Conservation (phyloP, 2,329 filamentous ascomycete species). For the Lasiodiplodia gonubiensis region DNA sequence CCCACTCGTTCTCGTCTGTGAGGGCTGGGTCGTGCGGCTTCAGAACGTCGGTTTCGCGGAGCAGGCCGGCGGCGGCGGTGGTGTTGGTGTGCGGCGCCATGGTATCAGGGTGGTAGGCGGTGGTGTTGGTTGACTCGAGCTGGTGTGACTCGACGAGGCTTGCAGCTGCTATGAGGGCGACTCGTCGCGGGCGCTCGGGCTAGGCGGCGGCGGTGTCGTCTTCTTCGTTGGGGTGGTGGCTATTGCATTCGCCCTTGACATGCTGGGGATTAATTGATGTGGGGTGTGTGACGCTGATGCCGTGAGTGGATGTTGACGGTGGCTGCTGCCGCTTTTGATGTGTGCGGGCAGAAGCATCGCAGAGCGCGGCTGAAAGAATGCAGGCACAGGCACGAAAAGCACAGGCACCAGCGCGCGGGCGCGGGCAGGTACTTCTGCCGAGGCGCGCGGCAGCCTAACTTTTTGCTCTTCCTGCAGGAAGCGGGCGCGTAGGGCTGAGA, state of each 20-base stretch:
- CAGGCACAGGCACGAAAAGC: conserved; percentile 2
- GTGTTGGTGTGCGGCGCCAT: neutral
- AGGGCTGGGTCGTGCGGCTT: conserved; percentile 48
- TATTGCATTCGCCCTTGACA: conserved; percentile 38
- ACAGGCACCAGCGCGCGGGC: neutral
- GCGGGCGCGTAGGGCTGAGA: conserved; percentile 13
- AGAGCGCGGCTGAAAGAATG: conserved; percentile 12
- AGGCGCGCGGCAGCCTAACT: neutral
- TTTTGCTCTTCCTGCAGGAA: neutral
- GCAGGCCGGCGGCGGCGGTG: neutral
- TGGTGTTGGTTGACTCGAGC: neutral
- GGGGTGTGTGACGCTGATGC: neutral
- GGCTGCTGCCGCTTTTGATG: neutral
- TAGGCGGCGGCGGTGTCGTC: conserved; percentile 28
- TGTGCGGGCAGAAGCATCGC: neutral
- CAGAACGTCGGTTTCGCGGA: conserved; percentile 47
- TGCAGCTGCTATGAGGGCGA: conserved; percentile 5
- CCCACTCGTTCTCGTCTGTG: conserved; percentile 59
- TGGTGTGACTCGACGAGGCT: neutral
- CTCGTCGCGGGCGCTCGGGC: neutral
- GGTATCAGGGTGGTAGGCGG: conserved; percentile 4
- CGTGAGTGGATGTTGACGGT: neutral
- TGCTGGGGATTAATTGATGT: conserved; percentile 13
- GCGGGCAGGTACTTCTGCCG: neutral
- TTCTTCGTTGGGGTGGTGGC: conserved; percentile 37